Base-by-base conservation (phyloP, 768 basidiomycete species). In the Rhodocollybia butyracea region DNA sequence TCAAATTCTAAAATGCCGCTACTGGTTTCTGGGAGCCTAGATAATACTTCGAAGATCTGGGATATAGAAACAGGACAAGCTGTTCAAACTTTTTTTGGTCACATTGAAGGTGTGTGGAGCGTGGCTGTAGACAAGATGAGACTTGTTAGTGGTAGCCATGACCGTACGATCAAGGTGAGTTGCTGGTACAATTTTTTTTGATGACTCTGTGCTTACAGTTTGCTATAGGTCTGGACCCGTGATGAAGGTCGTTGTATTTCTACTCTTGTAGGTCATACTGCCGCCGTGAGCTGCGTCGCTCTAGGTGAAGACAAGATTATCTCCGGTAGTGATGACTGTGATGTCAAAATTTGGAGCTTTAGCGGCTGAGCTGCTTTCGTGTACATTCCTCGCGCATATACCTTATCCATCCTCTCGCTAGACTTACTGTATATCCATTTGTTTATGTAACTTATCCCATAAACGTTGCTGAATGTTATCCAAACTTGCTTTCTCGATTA, bases 31-130 rank as follows among this genome's bases (percentile, higher is more conserved):
- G 94, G 92, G 3, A 88, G 89, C 64, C 76, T 97, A 61, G 95
- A 98, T 67, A 97, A 98, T 66, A 98, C 95, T 29, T 87, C 98
- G 73, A 94, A 91, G 68, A 64, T 95, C 39, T 99, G 97, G 97
- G 94, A 98, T 64, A 83, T 98, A 26, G 92, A 95, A 62, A 82
- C 86, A 1, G 93, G 88, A 38, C 84, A 86, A 63, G 78, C 85
- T 22, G 73, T 82, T 46, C 77, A 82, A 64, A 98, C 97, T 39
- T 80, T 95, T 59, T 99, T 99, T 68, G 97, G 95, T 1, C 95
- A 98, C 68, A 94, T 98, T 63, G 97, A 99, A 67, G 97, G 97
- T 52, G 94, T 99, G 17, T 99, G 97, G 97, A 87, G 86, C 3
- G 89, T 98, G 29, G 94, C 93, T 22, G 86, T 88, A 60, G 94